These are phyloP conservation scores for Hypoxylon sp. DNA, from an alignment of 2,329 filamentous ascomycete genomes.

Conservation along the genomic window DNA sequence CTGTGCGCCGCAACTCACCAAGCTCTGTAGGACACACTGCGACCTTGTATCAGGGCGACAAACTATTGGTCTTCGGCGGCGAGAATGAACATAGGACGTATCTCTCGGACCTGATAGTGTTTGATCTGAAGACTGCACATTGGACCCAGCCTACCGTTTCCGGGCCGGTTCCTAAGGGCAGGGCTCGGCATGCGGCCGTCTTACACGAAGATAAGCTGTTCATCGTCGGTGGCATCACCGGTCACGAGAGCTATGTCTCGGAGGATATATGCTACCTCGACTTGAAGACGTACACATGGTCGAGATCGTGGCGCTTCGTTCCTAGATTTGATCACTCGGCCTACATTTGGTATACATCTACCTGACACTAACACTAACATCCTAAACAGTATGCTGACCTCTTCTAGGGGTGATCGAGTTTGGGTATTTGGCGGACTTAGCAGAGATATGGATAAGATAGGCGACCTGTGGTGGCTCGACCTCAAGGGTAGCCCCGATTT, in stretches of 20 bases:
- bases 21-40: conserved; percentile 80
- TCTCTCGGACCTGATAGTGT: conserved; percentile 93
- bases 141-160: conserved; percentile 93
- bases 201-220: conserved; percentile 97
- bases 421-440: conserved; percentile 97
- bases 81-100: conserved; percentile 98
- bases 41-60: conserved; percentile 90
- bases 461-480: conserved; percentile 97
- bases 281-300: conserved; percentile 98
- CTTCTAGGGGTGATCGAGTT: conserved; percentile 72
- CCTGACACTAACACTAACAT: not conserved
- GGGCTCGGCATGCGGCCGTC: conserved; percentile 91
- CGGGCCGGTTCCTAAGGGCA: conserved; percentile 85
- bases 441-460: conserved; percentile 95
- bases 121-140: conserved; percentile 91
- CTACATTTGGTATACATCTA: conserved; percentile 76
- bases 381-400: conserved; percentile 29
- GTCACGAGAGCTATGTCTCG: conserved; percentile 87
- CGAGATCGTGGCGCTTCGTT: conserved; percentile 93
- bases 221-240: conserved; percentile 93
- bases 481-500: conserved; percentile 90
- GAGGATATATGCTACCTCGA: conserved; percentile 98
- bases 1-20: conserved; percentile 8
- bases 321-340: conserved; percentile 93
- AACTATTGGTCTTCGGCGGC: conserved; percentile 95